These are phyloP conservation scores for Cylindrodendrum hubeiense DNA, from an alignment of 2,329 filamentous ascomycete genomes.

Conservation along the genomic window DNA sequence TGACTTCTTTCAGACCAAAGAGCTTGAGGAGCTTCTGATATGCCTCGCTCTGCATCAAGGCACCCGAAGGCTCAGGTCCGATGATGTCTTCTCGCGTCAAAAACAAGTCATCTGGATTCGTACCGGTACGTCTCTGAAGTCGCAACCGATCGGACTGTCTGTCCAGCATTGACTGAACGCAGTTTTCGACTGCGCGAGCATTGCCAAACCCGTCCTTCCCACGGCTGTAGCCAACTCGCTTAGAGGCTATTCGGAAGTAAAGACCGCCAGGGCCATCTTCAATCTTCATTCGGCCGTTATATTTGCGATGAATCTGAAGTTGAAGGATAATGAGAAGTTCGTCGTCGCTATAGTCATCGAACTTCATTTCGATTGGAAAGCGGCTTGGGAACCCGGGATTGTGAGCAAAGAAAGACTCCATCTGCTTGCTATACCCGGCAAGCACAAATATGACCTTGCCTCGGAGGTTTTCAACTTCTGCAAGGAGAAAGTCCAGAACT, in stretches of 20 bases:
- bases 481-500: constrained; percentile 78
- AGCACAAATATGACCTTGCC: constrained; percentile 80
- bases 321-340: constrained; percentile 74
- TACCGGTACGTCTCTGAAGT: constrained; percentile 56
- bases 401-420: constrained; percentile 82
- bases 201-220: constrained; percentile 80
- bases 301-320: constrained; percentile 66
- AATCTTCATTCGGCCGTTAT: constrained; percentile 65
- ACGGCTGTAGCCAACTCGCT: constrained; percentile 71
- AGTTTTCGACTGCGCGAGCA: constrained; percentile 76
- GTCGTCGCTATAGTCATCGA: constrained; percentile 75
- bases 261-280: constrained; percentile 71
- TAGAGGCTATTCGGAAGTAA: constrained; percentile 72
- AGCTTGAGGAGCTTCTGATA: constrained; percentile 70
- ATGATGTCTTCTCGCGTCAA: constrained; percentile 78
- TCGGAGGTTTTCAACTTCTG: constrained; percentile 78
- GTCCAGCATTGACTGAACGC: constrained; percentile 63
- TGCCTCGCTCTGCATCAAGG: constrained; percentile 63
- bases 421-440: constrained; percentile 79
- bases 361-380: constrained; percentile 74
- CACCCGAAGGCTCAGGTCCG: constrained; percentile 72
- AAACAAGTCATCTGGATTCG: constrained; percentile 66
- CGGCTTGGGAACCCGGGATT: constrained; percentile 79
- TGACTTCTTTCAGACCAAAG: constrained; percentile 72
- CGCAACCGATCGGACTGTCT: constrained; percentile 70